Base-by-base conservation (phyloP, 768 basidiomycete species). In the Epithele typhae region DNA sequence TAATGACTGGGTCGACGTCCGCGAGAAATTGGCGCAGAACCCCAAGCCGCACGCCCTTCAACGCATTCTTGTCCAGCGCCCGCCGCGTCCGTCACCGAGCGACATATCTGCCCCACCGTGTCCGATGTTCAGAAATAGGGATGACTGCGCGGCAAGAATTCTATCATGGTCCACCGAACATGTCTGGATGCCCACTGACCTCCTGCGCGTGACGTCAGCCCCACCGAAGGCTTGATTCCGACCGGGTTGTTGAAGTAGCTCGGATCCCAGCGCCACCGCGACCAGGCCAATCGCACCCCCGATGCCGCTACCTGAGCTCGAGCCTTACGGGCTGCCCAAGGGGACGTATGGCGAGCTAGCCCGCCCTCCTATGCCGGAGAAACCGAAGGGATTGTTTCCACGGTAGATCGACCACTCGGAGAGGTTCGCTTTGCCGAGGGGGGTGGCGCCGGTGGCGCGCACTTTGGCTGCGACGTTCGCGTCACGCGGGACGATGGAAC, bases 251-350 rank as follows among this genome's bases (percentile, higher is more conserved):
- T 74, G 15, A 45, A 33, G 37, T 63, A 65, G 40, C 67, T 64
- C 0, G 0, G 69, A 69, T 4, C 75, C 73, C 24, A 76, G 60
- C 22, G 68, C 55, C 1, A 55, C 71, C 1, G 71, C 60, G 6
- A 64, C 65, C 17, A 76, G 67, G 15, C 74, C 72, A 17, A 75
- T 48, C 9, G 73, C 60, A 5, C 64, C 49, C 10, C 66, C 60
- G 21, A 70, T 67, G 3, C 71, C 81, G n/a, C 78, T 78, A 2
- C 82, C 82, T 8, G 68, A 67, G 40, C 70, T 70, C 21, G 68
- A 68, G 24, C 69, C 71, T 18, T 61, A 65, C 2, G 74, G 68
- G 45, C 71, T 53, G 14, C 64, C 71, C n/a, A 61, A 57, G 17
- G 71, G 72, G 35, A 67, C 68, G 54, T 73, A 77, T 3, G 73